Percentiles rank a stretch among this genome's conserved stretches.
phyloP scores from a whole-genome alignment of 768 basidiomycete genomes.

The Cystofilobasidium ferigula region DNA sequence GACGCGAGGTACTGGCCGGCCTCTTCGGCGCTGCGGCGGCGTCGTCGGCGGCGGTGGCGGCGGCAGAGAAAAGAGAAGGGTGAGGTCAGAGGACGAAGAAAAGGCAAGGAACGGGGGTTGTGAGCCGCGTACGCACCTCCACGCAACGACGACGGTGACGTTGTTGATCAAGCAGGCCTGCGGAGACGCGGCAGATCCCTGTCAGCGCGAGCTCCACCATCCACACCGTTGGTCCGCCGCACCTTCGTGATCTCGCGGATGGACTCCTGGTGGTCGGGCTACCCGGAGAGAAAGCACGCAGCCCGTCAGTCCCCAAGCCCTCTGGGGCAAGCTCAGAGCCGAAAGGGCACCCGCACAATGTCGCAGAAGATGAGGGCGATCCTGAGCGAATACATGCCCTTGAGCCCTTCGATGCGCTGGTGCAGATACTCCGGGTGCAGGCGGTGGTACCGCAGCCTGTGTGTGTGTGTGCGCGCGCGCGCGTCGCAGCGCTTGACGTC shows the following conservation, averaged over 20 bases:
- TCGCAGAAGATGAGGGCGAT: conserved; percentile 84
- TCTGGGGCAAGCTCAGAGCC: not conserved
- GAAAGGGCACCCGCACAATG: conserved; percentile 50
- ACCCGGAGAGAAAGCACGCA: not conserved
- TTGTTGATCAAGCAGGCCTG: conserved; percentile 82
- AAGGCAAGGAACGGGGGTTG: not conserved
- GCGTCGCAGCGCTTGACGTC: no score
- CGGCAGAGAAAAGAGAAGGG: not conserved
- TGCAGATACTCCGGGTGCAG: conserved; percentile 96
- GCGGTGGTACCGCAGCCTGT: conserved; percentile 85
- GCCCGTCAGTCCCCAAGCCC: not conserved
- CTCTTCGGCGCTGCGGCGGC: conserved; percentile 64
- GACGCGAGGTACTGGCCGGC: conserved; percentile 80
- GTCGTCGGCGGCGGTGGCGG: no score
- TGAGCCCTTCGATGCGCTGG: conserved; percentile 75
- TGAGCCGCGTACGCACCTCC: conserved; percentile 59
- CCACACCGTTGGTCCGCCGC: conserved; percentile 2
- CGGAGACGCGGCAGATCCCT: not conserved
- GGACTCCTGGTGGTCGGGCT: conserved; percentile 83
- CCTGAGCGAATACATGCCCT: conserved; percentile 65
- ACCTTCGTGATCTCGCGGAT: conserved; percentile 89
- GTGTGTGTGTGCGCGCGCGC: no score
- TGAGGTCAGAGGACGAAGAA: not conserved
- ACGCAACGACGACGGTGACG: conserved; percentile 81
- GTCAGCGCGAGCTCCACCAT: not conserved